phyloP scores from a whole-genome alignment of 176 grass and related monocot species.

The Lolium multiflorum region DNA sequence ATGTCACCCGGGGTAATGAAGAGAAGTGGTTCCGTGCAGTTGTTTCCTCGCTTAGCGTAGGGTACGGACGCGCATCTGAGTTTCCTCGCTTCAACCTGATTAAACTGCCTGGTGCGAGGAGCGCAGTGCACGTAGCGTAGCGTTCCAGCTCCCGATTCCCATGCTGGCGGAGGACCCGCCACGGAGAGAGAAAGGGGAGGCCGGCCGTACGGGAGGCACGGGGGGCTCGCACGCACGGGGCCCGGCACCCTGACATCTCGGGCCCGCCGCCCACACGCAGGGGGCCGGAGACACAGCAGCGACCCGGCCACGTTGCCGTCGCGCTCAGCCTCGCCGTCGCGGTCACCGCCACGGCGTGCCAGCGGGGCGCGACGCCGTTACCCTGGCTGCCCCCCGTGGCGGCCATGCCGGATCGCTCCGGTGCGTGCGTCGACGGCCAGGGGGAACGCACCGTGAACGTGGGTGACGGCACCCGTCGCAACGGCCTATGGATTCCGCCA shows the following conservation, averaged over 20 bases:
- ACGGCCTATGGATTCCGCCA: conserved; percentile 20
- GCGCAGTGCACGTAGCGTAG: conserved; percentile 36
- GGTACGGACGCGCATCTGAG: neutral
- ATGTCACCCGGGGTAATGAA: too few species aligned
- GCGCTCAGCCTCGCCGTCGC: conserved; percentile 42
- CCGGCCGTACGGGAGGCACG: conserved; percentile 4
- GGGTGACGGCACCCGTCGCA: conserved; percentile 44
- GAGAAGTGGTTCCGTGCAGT: too few species aligned
- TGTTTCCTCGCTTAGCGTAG: neutral
- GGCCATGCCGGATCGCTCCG: too few species aligned
- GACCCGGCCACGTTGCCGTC: conserved; percentile 38
- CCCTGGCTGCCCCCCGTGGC: too few species aligned
- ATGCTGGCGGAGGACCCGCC: neutral
- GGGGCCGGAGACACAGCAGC: neutral
- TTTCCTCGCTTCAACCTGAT: too few species aligned
- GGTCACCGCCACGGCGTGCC: neutral
- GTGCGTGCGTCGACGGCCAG: too few species aligned
- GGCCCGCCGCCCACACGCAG: conserved; percentile 42
- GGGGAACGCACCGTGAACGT: neutral
- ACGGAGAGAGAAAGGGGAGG: neutral
- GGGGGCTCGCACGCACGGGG: neutral
- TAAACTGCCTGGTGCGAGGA: conserved; percentile 24
- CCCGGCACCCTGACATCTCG: neutral
- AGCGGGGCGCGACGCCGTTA: too few species aligned
- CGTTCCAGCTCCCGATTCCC: neutral